A percentile compares a stretch with the other conserved stretches of the same genome.
Evolutionary conservation across 2,329 filamentous ascomycete genomes (phyloP).

Genomic region (Pseudogymnoascus pannorum): DNA sequence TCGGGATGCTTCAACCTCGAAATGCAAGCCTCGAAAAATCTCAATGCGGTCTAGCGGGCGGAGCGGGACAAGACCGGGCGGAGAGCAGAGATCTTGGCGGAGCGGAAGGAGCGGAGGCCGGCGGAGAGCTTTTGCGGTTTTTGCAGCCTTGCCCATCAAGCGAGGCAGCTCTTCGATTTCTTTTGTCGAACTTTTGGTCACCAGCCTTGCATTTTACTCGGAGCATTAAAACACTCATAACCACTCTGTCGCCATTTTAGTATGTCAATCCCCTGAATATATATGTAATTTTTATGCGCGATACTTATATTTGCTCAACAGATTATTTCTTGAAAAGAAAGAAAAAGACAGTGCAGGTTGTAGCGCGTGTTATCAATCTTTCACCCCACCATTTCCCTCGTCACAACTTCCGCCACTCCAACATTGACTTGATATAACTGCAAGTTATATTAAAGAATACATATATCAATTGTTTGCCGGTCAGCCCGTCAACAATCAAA

Average conservation of each 20-base stretch:
- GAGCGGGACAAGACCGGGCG: neutral
- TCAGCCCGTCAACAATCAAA: neutral
- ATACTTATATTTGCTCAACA: neutral
- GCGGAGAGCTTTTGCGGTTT: neutral
- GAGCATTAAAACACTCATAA: slow-evolving; percentile 6
- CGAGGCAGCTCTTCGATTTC: slow-evolving; percentile 1
- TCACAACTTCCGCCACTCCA: neutral
- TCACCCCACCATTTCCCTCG: slow-evolving; percentile 4
- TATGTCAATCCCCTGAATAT: slow-evolving; percentile 1
- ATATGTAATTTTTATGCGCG: neutral
- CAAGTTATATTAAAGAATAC: neutral
- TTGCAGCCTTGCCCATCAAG: slow-evolving; percentile 9
- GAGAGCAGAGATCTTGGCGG: neutral
- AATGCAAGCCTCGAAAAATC: slow-evolving; percentile 10
- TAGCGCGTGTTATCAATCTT: slow-evolving; percentile 3
- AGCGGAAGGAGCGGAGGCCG: neutral
- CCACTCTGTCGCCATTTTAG: neutral
- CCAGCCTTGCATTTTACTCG: slow-evolving; percentile 8
- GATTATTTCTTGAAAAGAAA: slow-evolving; percentile 5
- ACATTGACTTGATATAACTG: neutral
- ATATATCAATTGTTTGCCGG: neutral
- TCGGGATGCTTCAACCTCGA: slow-evolving; percentile 9
- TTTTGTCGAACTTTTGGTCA: slow-evolving; percentile 10
- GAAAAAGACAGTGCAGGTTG: slow-evolving; percentile 5
- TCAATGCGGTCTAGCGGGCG: slow-evolving; percentile 8